phyloP scores from a whole-genome alignment of 2,329 filamentous ascomycete species.

The Ophiostoma angusticollis region DNA sequence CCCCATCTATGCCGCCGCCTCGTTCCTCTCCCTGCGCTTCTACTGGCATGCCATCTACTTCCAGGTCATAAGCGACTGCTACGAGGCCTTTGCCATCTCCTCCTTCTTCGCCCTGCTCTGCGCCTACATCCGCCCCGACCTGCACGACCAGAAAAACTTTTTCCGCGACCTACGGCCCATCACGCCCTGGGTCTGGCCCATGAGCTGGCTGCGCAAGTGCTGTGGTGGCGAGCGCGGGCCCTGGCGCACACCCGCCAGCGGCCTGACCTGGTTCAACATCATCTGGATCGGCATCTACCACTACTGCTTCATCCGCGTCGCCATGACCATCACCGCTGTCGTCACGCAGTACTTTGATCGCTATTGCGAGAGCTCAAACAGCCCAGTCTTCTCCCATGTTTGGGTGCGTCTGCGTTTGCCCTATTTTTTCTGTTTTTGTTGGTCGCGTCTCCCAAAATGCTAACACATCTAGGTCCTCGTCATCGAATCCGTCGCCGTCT shows the following conservation, averaged over 20 bases:
- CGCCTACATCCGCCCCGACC: conserved; percentile 62
- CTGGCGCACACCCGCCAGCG: conserved; percentile 64
- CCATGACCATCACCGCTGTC: conserved; percentile 69
- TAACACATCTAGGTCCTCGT: conserved; percentile 39
- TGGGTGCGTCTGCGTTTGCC: conserved; percentile 43
- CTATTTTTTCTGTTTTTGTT: not conserved
- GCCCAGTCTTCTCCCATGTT: conserved; percentile 67
- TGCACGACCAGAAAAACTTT: conserved; percentile 72
- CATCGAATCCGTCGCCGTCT: conserved; percentile 59
- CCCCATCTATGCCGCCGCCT: conserved; percentile 63
- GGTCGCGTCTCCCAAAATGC: not conserved
- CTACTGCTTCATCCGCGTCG: conserved; percentile 69
- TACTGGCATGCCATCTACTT: conserved; percentile 73
- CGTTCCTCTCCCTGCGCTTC: conserved; percentile 59
- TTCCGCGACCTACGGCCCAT: conserved; percentile 55
- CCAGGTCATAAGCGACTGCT: conserved; percentile 69
- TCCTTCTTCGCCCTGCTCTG: conserved; percentile 78
- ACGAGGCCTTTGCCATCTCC: conserved; percentile 79
- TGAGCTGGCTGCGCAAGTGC: conserved; percentile 57
- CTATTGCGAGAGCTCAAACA: conserved; percentile 71
- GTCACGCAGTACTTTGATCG: conserved; percentile 53
- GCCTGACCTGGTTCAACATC: conserved; percentile 83
- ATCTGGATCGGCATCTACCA: conserved; percentile 75
- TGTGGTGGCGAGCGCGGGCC: conserved; percentile 56
- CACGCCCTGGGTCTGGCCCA: conserved; percentile 62